phyloP scores from a whole-genome alignment of 2,329 filamentous ascomycete species.

The Cladophialophora chaetospira region DNA sequence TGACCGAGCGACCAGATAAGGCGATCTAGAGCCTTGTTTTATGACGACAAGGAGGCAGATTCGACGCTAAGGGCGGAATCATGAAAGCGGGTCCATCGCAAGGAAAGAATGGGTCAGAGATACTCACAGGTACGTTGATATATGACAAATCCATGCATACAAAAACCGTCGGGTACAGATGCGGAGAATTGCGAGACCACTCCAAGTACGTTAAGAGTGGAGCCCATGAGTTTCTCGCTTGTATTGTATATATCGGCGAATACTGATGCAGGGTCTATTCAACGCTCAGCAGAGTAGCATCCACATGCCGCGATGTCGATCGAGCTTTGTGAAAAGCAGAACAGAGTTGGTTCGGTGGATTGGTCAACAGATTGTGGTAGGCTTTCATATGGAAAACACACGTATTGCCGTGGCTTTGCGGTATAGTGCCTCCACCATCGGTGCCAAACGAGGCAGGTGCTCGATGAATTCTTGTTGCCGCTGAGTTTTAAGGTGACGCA shows the following conservation, averaged over 20 bases:
- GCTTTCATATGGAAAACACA: too few relatives aligned
- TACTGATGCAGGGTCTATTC: not conserved
- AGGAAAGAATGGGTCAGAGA: not conserved
- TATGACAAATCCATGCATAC: constrained; percentile 4
- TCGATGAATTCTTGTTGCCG: too few relatives aligned
- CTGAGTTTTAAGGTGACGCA: too few relatives aligned
- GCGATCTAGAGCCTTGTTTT: not conserved
- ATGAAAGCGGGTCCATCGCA: not conserved
- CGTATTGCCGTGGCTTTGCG: too few relatives aligned
- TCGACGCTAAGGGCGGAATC: not conserved
- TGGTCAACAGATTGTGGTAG: too few relatives aligned
- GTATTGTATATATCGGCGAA: not conserved
- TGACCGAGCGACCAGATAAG: not conserved
- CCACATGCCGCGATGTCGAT: not conserved
- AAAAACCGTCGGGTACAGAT: not conserved
- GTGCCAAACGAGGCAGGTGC: too few relatives aligned
- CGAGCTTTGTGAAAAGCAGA: not conserved
- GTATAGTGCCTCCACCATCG: too few relatives aligned
- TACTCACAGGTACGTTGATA: not conserved
- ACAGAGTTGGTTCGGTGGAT: not conserved
- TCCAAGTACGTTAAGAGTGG: not conserved
- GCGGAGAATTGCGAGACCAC: not conserved
- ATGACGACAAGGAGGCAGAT: not conserved
- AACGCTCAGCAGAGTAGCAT: constrained; percentile 1
- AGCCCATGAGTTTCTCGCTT: not conserved